Conservation (phyloP, 208 protist species). For the Histomonas meleagridis region DNA sequence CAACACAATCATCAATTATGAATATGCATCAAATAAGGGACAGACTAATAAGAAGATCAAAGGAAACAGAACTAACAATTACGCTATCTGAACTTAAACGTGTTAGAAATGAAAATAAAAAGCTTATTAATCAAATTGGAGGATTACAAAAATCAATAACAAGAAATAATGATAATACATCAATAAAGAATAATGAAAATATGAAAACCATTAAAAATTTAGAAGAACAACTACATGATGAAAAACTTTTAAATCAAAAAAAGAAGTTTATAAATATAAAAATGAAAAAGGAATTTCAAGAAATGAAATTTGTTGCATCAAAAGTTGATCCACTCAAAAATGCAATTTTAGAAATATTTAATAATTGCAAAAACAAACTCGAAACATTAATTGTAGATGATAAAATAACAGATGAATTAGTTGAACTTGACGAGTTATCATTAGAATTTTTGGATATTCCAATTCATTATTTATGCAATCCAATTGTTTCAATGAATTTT, state of each 20-base stretch:
- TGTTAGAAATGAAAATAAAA: neutral
- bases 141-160: neutral
- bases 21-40: neutral
- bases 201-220: neutral
- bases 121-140: neutral
- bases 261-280: neutral
- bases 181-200: neutral
- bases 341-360: neutral
- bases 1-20: neutral
- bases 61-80: neutral
- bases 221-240: neutral
- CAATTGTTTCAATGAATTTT: neutral
- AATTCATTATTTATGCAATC: neutral
- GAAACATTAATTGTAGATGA: neutral
- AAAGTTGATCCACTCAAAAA: neutral
- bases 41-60: neutral
- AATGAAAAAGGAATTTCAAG: neutral
- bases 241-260: neutral
- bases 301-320: neutral
- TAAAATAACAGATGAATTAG: neutral
- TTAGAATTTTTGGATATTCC: neutral
- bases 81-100: neutral
- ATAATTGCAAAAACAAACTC: neutral
- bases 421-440: neutral
- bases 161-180: neutral